phyloP scores from a whole-genome alignment of 345 rosid genomes.

The Salix purpurea region DNA sequence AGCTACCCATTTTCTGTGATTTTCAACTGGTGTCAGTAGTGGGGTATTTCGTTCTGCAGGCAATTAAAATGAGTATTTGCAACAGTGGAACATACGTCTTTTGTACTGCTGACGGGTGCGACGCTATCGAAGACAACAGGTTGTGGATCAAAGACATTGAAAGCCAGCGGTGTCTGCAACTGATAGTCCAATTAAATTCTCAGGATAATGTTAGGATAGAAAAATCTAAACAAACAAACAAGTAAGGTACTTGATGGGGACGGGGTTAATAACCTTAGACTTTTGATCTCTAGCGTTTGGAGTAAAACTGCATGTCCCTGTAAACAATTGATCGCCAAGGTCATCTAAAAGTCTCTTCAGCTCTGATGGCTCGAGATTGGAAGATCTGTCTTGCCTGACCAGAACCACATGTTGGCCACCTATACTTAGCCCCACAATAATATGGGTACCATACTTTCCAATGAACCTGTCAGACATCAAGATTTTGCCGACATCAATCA shows the following conservation, averaged over 20 bases:
- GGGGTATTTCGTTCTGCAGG: background rate
- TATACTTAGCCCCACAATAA: conserved; percentile 65
- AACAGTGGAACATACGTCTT: conserved; percentile 54
- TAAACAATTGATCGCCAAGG: conserved; percentile 79
- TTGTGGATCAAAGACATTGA: conserved; percentile 62
- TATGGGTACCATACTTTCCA: conserved; percentile 82
- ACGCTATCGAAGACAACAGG: conserved; percentile 38
- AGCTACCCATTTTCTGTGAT: background rate
- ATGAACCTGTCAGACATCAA: conserved; percentile 55
- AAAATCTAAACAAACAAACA: background rate
- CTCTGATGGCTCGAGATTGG: conserved; percentile 46
- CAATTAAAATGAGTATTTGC: background rate
- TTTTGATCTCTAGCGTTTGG: conserved; percentile 38
- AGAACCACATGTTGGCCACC: conserved; percentile 77
- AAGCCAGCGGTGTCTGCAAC: conserved; percentile 68
- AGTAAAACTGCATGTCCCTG: conserved; percentile 57
- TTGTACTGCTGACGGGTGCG: conserved; percentile 36
- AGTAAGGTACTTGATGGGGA: background rate
- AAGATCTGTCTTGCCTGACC: conserved; percentile 65
- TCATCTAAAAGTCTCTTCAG: conserved; percentile 64
- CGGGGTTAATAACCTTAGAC: conserved; percentile 41
- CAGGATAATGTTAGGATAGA: background rate
- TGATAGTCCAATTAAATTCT: background rate
- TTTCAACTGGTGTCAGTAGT: background rate
- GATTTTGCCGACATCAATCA: conserved; percentile 1